phyloP scores from a whole-genome alignment of 2,329 filamentous ascomycete genomes.

The Alternaria ethzedia region DNA sequence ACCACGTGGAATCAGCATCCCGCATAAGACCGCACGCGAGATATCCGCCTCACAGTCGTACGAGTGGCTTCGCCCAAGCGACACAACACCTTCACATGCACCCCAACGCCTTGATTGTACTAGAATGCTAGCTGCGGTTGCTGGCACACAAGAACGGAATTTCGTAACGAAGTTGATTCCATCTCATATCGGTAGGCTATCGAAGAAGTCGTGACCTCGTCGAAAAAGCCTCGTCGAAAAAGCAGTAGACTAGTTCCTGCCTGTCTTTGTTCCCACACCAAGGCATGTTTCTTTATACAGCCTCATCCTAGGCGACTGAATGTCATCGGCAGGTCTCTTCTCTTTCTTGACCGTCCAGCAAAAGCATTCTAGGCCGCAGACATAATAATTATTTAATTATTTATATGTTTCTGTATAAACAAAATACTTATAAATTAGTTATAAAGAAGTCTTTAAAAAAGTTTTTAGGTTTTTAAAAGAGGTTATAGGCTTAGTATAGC shows the following conservation, averaged over 20 bases:
- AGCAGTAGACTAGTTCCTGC: neutral
- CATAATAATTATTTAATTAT: too few relatives aligned
- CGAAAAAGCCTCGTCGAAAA: too few relatives aligned
- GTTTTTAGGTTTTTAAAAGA: too few relatives aligned
- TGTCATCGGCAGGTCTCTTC: neutral
- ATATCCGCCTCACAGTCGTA: neutral
- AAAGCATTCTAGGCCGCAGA: conserved; percentile 27
- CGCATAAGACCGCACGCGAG: neutral
- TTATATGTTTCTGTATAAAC: too few relatives aligned
- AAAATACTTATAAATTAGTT: too few relatives aligned
- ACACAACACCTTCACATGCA: neutral
- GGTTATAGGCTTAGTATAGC: too few relatives aligned
- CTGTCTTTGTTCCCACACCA: neutral
- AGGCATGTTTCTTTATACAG: neutral
- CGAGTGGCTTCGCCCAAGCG: neutral
- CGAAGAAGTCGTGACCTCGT: accelerated
- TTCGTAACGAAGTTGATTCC: accelerated
- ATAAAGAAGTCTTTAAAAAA: too few relatives aligned
- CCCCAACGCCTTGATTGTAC: neutral
- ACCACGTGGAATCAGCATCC: neutral
- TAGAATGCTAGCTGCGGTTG: neutral
- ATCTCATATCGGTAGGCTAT: neutral
- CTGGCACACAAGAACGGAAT: neutral
- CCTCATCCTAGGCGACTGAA: neutral
- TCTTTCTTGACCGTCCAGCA: conserved; percentile 4